A percentile compares a stretch with the other conserved stretches of the same genome.
These are phyloP conservation scores for Pelagomonas calceolata DNA, from an alignment of 108 stramenopile species.

Conservation along the genomic window DNA sequence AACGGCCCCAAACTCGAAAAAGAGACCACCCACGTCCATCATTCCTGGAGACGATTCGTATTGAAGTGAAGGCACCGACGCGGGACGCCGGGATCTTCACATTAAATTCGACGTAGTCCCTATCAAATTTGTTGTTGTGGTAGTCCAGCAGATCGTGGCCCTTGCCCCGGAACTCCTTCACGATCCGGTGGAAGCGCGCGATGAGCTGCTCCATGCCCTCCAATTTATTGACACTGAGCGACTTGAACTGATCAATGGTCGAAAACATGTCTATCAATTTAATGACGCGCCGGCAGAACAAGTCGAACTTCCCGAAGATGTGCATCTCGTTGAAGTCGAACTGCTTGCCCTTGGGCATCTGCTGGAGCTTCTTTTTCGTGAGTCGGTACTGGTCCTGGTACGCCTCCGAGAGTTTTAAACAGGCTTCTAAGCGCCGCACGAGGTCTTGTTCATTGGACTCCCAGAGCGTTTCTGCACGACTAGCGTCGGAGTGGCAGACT, in stretches of 20 bases:
- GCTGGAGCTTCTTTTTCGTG: constrained; percentile 64
- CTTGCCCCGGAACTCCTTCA: constrained; percentile 59
- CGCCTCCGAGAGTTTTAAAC: constrained; percentile 70
- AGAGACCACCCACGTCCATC: too few species aligned
- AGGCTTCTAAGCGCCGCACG: constrained; percentile 54
- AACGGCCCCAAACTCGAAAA: too few species aligned
- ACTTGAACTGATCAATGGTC: constrained; percentile 70
- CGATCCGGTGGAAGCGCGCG: constrained; percentile 57
- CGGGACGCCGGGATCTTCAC: too few species aligned
- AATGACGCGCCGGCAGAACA: constrained; percentile 72
- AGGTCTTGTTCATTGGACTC: constrained; percentile 55
- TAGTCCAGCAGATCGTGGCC: constrained; percentile 73
- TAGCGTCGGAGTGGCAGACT: neutral
- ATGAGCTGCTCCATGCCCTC: constrained; percentile 78
- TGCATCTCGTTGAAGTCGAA: constrained; percentile 75
- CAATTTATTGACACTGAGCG: constrained; percentile 61
- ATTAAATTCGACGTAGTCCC: constrained; percentile 84
- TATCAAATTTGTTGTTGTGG: constrained; percentile 69
- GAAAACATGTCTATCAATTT: constrained; percentile 82
- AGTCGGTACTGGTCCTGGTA: constrained; percentile 76
- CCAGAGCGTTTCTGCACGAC: constrained; percentile 53
- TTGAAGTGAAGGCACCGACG: too few species aligned
- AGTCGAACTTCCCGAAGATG: constrained; percentile 76
- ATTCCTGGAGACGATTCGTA: too few species aligned
- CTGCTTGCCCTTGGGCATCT: constrained; percentile 64